phyloP scores from a whole-genome alignment of 495 filamentous ascomycete species.

The Jackrogersella multiformis region DNA sequence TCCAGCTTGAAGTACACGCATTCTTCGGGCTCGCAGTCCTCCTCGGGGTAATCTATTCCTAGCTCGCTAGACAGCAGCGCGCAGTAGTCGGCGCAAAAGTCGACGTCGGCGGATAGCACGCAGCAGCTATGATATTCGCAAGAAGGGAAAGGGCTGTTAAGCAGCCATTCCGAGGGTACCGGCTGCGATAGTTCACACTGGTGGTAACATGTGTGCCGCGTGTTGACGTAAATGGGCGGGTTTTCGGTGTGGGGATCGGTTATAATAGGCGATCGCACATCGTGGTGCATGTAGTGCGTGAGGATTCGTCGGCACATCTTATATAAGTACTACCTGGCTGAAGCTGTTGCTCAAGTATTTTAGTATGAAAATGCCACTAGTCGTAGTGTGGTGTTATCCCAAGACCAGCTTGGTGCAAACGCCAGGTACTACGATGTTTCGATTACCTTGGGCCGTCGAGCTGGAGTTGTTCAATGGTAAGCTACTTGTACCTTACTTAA shows the following conservation, averaged over 20 bases:
- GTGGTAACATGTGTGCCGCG: constrained; percentile 29
- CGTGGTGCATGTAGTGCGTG: constrained; percentile 44
- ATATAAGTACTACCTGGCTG: background rate
- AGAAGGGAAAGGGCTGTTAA: background rate
- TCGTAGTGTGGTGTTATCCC: background rate
- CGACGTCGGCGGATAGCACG: background rate
- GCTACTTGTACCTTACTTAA: no score
- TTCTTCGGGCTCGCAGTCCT: constrained; percentile 14
- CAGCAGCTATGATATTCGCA: constrained; percentile 45
- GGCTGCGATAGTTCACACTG: constrained; percentile 31
- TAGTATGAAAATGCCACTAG: background rate
- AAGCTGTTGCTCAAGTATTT: background rate
- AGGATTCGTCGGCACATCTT: constrained; percentile 35
- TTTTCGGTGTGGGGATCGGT: background rate
- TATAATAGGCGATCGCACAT: constrained; percentile 39
- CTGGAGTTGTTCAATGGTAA: background rate
- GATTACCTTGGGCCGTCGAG: background rate
- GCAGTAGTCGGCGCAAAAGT: constrained; percentile 17
- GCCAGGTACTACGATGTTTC: background rate
- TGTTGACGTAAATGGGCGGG: constrained; percentile 30
- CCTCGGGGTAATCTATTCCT: background rate
- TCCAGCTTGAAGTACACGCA: constrained; percentile 28
- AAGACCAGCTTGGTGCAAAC: background rate
- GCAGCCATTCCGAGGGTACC: background rate
- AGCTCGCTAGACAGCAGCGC: background rate